Evolutionary conservation across 192 early-diverging fungal genomes (phyloP).

Genomic region (Thamnidium elegans): DNA sequence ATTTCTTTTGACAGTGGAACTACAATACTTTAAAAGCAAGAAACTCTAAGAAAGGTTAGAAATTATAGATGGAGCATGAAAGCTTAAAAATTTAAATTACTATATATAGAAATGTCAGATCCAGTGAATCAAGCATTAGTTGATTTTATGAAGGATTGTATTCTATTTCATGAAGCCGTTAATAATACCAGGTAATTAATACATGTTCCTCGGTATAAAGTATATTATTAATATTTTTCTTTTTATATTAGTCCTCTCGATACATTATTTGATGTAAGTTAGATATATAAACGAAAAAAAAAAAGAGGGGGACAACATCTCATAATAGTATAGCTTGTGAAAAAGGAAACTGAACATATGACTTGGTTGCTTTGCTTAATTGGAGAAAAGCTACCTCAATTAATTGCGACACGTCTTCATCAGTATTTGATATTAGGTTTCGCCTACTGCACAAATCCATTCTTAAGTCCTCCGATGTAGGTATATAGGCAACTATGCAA

Average conservation of each 20-base stretch:
- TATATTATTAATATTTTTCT: not conserved
- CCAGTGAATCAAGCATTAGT: conserved; percentile 11
- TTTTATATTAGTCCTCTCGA: not conserved
- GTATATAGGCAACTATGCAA: too few species aligned
- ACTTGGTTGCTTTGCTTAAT: conserved; percentile 17
- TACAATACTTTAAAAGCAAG: conserved; percentile 9
- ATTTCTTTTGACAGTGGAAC: conserved; percentile 11
- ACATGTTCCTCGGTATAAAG: too few species aligned
- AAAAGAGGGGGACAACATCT: not conserved
- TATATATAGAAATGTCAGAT: conserved; percentile 5
- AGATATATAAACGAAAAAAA: too few species aligned
- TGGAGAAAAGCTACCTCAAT: conserved; percentile 1
- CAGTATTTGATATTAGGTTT: not conserved
- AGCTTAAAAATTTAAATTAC: not conserved
- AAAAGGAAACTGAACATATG: not conserved
- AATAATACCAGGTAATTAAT: conserved; percentile 8
- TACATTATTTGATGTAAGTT: conserved; percentile 7
- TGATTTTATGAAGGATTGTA: conserved; percentile 13
- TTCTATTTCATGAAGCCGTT: conserved; percentile 13
- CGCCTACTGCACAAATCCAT: not conserved
- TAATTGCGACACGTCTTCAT: conserved; percentile 12
- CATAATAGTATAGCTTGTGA: not conserved
- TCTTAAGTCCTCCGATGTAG: conserved; percentile 6
- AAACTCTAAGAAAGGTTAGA: conserved; percentile 10
- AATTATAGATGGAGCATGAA: not conserved